Evolutionary conservation across 257 asterid species (phyloP), one percentile per base, ranked within the genome.

Genomic region (Salvia miltiorrhiza): DNA sequence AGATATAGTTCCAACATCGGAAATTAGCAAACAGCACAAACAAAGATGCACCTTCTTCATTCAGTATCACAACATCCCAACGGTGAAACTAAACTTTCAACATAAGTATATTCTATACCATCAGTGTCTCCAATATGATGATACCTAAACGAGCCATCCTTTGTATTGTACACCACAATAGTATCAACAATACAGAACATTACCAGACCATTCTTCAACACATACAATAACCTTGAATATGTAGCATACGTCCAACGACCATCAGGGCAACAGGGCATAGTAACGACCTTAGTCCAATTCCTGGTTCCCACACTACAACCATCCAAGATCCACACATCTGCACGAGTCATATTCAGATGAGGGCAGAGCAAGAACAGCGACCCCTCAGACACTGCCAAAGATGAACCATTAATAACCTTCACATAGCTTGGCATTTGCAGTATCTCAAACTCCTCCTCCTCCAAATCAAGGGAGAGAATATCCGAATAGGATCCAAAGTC

Each of bases 291-390:
- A 28, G 70, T 72, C 90, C 87, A 88, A 4, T 72, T 75, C 13
- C 56, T 76, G 30, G n/a, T n/a, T n/a, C n/a, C n/a, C n/a, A n/a
- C n/a, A n/a, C n/a, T n/a, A n/a, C n/a, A n/a, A n/a, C 72, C 79
- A 47, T 78, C 74, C 84, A 82, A 69, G 54, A 76, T 53, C 95
- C 90, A 88, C 65, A 86, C 45, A 67, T 86, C 87, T 0, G 67
- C 79, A 35, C 56, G 24, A 3, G 11, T 49, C 9, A n/a, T n/a
- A n/a, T n/a, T n/a, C n/a, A 8, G 10, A 67, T 67, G 57, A 58
- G 67, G 39, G 74, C 79, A 82, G 10, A 86, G 72, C 64, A 80
- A 81, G 0, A 58, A 78, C 44, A 86, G 64, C 17, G 63, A 45
- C 5, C 78, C 90, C 28, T 71, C 82, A 0, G 76, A 24, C 4